Conservation (phyloP, 2,329 filamentous ascomycete species). For the Drechmeria coniospora region DNA sequence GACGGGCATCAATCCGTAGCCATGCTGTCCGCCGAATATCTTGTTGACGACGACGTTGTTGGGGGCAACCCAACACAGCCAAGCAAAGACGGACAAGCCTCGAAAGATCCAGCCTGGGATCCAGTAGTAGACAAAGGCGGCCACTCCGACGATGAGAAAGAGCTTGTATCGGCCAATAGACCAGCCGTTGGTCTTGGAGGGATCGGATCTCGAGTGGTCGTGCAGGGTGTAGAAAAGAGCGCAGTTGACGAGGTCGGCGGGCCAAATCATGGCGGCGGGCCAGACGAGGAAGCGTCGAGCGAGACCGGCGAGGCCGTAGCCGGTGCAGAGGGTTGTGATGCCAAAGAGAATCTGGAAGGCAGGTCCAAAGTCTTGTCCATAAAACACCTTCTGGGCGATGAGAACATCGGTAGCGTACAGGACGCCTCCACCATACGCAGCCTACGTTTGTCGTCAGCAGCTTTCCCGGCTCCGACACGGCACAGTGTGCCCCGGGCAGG, state of each 20-base stretch:
- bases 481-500: too few species aligned
- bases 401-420: slow-evolving; percentile 39
- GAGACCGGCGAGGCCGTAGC: slow-evolving; percentile 41
- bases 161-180: slow-evolving; percentile 45
- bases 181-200: slow-evolving; percentile 42
- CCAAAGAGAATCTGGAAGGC: slow-evolving; percentile 39
- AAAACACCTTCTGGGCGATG: slow-evolving; percentile 37
- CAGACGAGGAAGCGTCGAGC: slow-evolving; percentile 36
- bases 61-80: slow-evolving; percentile 46
- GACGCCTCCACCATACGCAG: slow-evolving; percentile 40
- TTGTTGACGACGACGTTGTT: slow-evolving; percentile 45
- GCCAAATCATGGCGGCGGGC: slow-evolving; percentile 44
- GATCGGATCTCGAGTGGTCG: slow-evolving; percentile 29
- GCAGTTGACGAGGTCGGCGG: slow-evolving; percentile 36
- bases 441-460: slow-evolving; percentile 15
- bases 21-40: slow-evolving; percentile 43
- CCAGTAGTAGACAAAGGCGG: slow-evolving; percentile 41
- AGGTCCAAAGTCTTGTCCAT: slow-evolving; percentile 37
- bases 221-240: slow-evolving; percentile 34
- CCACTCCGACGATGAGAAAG: slow-evolving; percentile 41
- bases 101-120: slow-evolving; percentile 48
- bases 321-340: slow-evolving; percentile 39
- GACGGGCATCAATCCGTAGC: slow-evolving; percentile 43
- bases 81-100: slow-evolving; percentile 46
- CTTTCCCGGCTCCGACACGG: too few species aligned